Evolutionary conservation across 148 eudicot genomes (phyloP).

Genomic region (Arbutus unedo): DNA sequence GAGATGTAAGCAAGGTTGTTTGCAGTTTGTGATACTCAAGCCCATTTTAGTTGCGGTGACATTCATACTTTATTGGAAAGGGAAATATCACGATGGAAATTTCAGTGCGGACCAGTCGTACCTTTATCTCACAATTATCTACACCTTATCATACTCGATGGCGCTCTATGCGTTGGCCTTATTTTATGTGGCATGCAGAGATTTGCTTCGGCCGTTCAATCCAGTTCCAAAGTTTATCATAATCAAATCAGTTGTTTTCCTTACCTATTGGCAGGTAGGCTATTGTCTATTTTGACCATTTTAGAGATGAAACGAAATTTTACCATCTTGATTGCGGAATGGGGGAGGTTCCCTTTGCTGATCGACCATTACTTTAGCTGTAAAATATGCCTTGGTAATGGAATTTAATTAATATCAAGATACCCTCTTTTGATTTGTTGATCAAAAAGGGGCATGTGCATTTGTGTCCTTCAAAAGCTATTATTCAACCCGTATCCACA

Average conservation of each 20-base stretch:
- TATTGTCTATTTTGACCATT: slow-evolving; percentile 6
- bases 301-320: not conserved
- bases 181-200: slow-evolving; percentile 96
- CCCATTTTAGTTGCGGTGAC: slow-evolving; percentile 82
- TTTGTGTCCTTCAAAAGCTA: not conserved
- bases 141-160: slow-evolving; percentile 79
- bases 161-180: slow-evolving; percentile 90
- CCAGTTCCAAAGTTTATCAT: slow-evolving; percentile 96
- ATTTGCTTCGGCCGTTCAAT: slow-evolving; percentile 90
- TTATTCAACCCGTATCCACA: not conserved
- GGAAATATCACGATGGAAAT: slow-evolving; percentile 89
- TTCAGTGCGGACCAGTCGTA: slow-evolving; percentile 83
- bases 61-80: slow-evolving; percentile 78
- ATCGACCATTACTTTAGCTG: not conserved
- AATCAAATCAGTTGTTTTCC: slow-evolving; percentile 91
- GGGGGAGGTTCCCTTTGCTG: not conserved
- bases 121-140: slow-evolving; percentile 88
- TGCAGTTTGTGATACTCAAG: slow-evolving; percentile 97
- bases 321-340: not conserved
- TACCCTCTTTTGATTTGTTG: not conserved
- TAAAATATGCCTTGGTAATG: not conserved
- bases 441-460: not conserved
- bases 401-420: not conserved
- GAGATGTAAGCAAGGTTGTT: slow-evolving; percentile 93
- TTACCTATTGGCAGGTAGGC: slow-evolving; percentile 96